Evolutionary conservation across 352 stramenopile species (phyloP).

Genomic region (Hyaloperonospora brassicae): DNA sequence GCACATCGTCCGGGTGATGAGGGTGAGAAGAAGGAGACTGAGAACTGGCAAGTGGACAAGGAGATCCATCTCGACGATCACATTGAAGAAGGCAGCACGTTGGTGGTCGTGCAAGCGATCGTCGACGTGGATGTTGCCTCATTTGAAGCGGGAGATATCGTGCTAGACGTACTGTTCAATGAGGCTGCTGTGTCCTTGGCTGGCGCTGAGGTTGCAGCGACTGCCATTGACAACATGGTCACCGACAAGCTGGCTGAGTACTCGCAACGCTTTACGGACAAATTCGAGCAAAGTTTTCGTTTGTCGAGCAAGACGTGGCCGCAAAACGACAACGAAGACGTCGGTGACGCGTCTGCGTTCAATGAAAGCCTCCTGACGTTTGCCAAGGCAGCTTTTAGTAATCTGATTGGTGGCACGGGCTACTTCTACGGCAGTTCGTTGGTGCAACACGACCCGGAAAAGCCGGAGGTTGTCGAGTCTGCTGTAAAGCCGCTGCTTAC

Average conservation of each 20-base stretch:
- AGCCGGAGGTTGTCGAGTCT: constrained; percentile 32
- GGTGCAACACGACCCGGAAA: constrained; percentile 49
- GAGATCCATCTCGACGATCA: constrained; percentile 58
- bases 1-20: constrained; percentile 26
- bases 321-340: constrained; percentile 7
- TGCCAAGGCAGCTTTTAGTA: constrained; percentile 82
- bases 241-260: constrained; percentile 14
- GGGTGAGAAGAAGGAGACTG: constrained; percentile 3
- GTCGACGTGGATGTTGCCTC: constrained; percentile 33
- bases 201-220: constrained; percentile 12
- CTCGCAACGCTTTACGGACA: constrained; percentile 38
- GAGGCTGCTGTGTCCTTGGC: constrained; percentile 23
- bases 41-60: constrained; percentile 25
- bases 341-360: constrained; percentile 21
- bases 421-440: constrained; percentile 87
- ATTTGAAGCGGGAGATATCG: constrained; percentile 39
- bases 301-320: constrained; percentile 34
- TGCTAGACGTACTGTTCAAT: constrained; percentile 59
- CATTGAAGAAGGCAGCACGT: constrained; percentile 56
- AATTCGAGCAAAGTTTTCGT: constrained; percentile 53
- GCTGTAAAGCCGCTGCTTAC: constrained; percentile 68
- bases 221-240: constrained; percentile 19
- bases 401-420: constrained; percentile 83
- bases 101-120: constrained; percentile 66
- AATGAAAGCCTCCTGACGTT: constrained; percentile 59